A percentile compares a stretch with the other conserved stretches of the same genome.
phyloP scores from a whole-genome alignment of 2,329 filamentous ascomycete genomes.

The Calonectria leucothoes region DNA sequence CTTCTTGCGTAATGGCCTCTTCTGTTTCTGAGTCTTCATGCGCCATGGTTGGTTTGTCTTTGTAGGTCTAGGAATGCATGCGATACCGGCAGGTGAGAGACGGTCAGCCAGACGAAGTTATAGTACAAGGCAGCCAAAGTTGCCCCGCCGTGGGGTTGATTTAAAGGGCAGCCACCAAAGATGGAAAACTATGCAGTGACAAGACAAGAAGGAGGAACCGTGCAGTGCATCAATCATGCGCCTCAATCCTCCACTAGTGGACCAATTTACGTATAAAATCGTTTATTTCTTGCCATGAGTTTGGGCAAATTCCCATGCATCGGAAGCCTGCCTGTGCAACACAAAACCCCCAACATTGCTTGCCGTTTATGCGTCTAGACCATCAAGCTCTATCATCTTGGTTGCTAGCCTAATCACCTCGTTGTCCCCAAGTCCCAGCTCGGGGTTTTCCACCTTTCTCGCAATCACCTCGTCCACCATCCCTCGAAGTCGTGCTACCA shows the following conservation, averaged over 20 bases:
- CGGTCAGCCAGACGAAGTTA: background rate
- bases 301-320: background rate
- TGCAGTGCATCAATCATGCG: background rate
- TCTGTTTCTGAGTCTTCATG: conserved; percentile 44
- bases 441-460: conserved; percentile 81
- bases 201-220: background rate
- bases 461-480: conserved; percentile 90
- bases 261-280: no score
- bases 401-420: conserved; percentile 83
- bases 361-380: conserved; percentile 73
- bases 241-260: background rate
- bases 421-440: conserved; percentile 65
- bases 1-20: conserved; percentile 56
- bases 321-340: background rate
- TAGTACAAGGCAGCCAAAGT: conserved; percentile 19
- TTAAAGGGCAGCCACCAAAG: background rate
- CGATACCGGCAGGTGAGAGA: background rate
- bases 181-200: background rate
- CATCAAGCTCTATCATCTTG: conserved; percentile 89
- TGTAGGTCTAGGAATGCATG: background rate
- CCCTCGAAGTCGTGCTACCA: conserved; percentile 83
- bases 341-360: no score
- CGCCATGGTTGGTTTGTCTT: conserved; percentile 34
- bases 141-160: conserved; percentile 32
- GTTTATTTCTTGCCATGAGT: background rate